These are phyloP conservation scores for Xylariales sp. DNA, from an alignment of 2,329 filamentous ascomycete genomes.

Conservation along the genomic window DNA sequence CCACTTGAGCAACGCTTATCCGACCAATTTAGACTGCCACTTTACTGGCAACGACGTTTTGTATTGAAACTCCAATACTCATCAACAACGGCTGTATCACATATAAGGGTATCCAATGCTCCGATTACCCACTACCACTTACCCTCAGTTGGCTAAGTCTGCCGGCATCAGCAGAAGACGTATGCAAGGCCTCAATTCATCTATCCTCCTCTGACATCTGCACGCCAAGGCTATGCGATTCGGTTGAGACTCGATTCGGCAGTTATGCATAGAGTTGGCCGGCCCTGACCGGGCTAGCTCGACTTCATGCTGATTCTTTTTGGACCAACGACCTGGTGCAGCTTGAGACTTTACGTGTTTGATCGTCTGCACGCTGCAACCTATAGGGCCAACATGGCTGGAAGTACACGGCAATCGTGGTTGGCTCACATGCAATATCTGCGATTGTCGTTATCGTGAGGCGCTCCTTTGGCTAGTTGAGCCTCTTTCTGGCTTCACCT, in stretches of 20 bases:
- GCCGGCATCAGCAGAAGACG: neutral
- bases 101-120: no score
- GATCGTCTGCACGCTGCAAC: slow-evolving; percentile 4
- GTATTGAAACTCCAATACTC: no score
- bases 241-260: slow-evolving; percentile 1
- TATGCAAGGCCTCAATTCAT: neutral
- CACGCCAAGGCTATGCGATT: slow-evolving; percentile 6
- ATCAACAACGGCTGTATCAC: no score
- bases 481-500: slow-evolving; percentile 1
- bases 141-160: slow-evolving; percentile 1
- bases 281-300: slow-evolving; percentile 1
- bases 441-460: neutral
- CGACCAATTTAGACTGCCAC: no score
- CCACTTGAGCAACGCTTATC: no score
- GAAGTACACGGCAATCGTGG: slow-evolving; percentile 1
- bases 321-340: slow-evolving; percentile 5
- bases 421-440: neutral
- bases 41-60: no score
- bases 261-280: slow-evolving; percentile 4
- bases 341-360: slow-evolving; percentile 12
- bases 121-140: no score
- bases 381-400: slow-evolving; percentile 1
- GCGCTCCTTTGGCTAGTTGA: neutral
- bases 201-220: slow-evolving; percentile 3
- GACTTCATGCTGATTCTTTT: neutral